Percentiles rank a stretch among this genome's conserved stretches.
These are phyloP conservation scores for Geranium rotundifolium DNA, from an alignment of 345 rosid genomes.

Conservation along the genomic window DNA sequence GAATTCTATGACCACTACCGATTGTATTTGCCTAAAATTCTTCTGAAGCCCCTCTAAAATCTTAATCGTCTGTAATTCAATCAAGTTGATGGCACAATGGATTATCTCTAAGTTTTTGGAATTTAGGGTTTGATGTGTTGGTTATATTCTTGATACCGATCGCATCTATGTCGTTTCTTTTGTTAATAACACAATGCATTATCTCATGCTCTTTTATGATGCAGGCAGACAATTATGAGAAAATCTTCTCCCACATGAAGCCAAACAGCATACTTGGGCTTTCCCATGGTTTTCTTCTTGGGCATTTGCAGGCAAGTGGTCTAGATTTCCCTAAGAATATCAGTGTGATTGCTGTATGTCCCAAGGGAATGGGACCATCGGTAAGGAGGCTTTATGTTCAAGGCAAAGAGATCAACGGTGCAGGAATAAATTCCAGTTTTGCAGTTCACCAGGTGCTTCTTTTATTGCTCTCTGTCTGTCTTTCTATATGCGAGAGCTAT, in stretches of 20 bases:
- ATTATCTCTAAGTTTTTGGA: too few species aligned
- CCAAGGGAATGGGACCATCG: slow-evolving; percentile 89
- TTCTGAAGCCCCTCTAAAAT: too few species aligned
- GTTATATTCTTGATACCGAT: too few species aligned
- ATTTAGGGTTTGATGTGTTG: too few species aligned
- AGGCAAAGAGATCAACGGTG: slow-evolving; percentile 86
- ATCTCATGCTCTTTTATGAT: slow-evolving; percentile 4
- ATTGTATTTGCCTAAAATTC: too few species aligned
- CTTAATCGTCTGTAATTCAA: too few species aligned
- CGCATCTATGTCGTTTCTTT: neutral
- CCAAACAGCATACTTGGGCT: slow-evolving; percentile 93
- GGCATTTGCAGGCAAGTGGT: slow-evolving; percentile 69
- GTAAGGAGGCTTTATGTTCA: slow-evolving; percentile 86
- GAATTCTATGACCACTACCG: too few species aligned
- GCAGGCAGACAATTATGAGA: slow-evolving; percentile 84
- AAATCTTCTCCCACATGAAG: slow-evolving; percentile 75
- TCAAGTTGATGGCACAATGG: too few species aligned
- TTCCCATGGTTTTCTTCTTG: slow-evolving; percentile 87
- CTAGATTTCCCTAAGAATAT: slow-evolving; percentile 74
- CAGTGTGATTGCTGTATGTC: slow-evolving; percentile 76
- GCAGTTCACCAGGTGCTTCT: slow-evolving; percentile 68
- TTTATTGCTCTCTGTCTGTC: too few species aligned
- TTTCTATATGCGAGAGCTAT: too few species aligned
- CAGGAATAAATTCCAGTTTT: slow-evolving; percentile 87
- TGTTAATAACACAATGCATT: neutral